Percentiles rank a stretch among this genome's conserved stretches.
These are phyloP conservation scores for Aphanoascus verrucosus DNA, from an alignment of 2,329 filamentous ascomycete genomes.

Conservation along the genomic window DNA sequence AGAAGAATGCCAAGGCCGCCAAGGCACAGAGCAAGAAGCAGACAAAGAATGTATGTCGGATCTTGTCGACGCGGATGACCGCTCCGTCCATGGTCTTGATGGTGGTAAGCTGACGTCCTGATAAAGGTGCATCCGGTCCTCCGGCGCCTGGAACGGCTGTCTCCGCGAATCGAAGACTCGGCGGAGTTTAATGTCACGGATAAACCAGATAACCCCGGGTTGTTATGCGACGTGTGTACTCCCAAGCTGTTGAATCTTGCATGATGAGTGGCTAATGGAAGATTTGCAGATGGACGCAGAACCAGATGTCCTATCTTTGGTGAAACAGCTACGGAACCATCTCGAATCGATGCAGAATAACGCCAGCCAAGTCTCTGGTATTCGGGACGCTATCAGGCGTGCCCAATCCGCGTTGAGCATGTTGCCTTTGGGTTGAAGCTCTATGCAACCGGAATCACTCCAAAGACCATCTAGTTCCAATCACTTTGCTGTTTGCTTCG, in stretches of 20 bases:
- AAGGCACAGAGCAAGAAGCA: conserved; percentile 32
- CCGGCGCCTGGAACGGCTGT: conserved; percentile 21
- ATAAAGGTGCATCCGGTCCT: conserved; percentile 33
- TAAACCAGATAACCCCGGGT: conserved; percentile 20
- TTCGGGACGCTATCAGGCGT: conserved; percentile 30
- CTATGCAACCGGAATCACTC: neutral
- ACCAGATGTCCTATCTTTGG: conserved; percentile 26
- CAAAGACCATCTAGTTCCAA: neutral
- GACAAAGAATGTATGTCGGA: conserved; percentile 29
- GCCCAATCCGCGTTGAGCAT: conserved; percentile 19
- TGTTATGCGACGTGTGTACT: conserved; percentile 28
- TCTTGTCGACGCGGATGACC: neutral
- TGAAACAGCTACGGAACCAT: conserved; percentile 35
- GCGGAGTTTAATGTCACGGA: conserved; percentile 24
- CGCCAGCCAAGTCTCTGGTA: conserved; percentile 27
- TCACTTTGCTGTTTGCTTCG: neutral
- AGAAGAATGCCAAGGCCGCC: conserved; percentile 34
- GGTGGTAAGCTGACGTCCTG: neutral
- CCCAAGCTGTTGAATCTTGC: neutral
- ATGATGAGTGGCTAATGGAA: conserved; percentile 1
- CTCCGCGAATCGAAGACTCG: conserved; percentile 10
- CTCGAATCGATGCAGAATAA: conserved; percentile 38
- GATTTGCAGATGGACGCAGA: conserved; percentile 26
- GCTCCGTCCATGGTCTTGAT: neutral
- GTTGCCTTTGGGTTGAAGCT: conserved; percentile 15